Conservation (phyloP, 2,329 filamentous ascomycete species). For the Blastomyces percursus region DNA sequence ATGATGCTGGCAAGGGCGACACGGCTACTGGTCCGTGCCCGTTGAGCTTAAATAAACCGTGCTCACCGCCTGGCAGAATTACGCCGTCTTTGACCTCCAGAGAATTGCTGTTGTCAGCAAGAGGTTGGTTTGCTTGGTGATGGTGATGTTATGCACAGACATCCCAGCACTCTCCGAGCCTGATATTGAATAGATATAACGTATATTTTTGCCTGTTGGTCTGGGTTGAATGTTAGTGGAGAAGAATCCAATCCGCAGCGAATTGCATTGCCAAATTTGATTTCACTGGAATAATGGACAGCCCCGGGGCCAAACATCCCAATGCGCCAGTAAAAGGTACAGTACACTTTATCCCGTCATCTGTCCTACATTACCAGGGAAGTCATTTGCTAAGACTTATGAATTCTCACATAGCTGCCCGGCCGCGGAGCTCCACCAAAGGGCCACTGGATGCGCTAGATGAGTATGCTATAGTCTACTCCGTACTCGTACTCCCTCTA, state of each 20-base stretch:
- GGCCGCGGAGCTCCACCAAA: constrained; percentile 49
- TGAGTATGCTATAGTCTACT: constrained; percentile 44
- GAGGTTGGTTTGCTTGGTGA: neutral
- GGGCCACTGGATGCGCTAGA: constrained; percentile 61
- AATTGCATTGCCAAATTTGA: neutral
- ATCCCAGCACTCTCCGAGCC: neutral
- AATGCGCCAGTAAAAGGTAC: constrained; percentile 29
- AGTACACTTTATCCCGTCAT: neutral
- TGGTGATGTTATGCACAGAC: neutral
- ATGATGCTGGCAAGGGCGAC: neutral
- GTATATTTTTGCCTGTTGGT: neutral
- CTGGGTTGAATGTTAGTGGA: neutral
- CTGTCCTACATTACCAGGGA: constrained; percentile 9
- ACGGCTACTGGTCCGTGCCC: constrained; percentile 10
- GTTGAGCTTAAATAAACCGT: neutral
- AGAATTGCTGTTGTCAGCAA: neutral
- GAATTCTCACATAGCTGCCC: constrained; percentile 22
- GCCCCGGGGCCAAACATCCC: constrained; percentile 21
- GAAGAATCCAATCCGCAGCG: neutral
- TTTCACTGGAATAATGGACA: constrained; percentile 15
- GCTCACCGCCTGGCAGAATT: constrained; percentile 16
- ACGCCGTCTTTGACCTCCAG: neutral
- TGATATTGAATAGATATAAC: neutral
- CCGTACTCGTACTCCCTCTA: constrained; percentile 1
- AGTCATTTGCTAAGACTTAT: constrained; percentile 6